Percentiles rank a stretch among this genome's conserved stretches.
Evolutionary conservation across 345 rosid species (phyloP).

Genomic region (Eucalyptus cladocalyx): DNA sequence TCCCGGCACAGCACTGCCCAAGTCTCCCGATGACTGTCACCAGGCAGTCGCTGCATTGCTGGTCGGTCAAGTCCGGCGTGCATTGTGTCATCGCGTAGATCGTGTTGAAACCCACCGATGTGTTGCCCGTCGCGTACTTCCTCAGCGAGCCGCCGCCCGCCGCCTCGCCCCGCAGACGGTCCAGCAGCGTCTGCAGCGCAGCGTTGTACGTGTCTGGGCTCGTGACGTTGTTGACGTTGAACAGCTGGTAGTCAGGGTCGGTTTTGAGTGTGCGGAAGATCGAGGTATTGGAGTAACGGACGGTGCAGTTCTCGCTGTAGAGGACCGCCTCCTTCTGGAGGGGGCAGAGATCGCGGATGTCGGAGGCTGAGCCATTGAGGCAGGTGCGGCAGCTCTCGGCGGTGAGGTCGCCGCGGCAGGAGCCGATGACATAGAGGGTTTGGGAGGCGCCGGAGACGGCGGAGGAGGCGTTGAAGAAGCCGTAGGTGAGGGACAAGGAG

Average conservation of each 20-base stretch:
- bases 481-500: not conserved
- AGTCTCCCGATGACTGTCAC: not conserved
- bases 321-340: not conserved
- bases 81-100: conserved; percentile 33
- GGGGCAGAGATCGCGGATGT: not conserved
- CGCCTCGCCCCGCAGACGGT: not conserved
- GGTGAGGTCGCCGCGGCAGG: not conserved
- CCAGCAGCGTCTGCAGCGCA: not conserved
- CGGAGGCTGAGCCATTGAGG: not conserved
- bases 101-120: not conserved
- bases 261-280: not conserved
- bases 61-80: conserved; percentile 22
- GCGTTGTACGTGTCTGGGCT: not conserved
- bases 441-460: not conserved
- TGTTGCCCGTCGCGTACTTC: conserved; percentile 31
- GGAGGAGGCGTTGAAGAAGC: not conserved
- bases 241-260: rapidly evolving
- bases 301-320: not conserved
- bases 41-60: not conserved
- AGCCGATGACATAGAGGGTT: not conserved
- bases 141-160: not conserved
- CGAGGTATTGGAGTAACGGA: not conserved
- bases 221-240: not conserved
- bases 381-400: not conserved
- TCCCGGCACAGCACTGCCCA: not conserved